phyloP scores from a whole-genome alignment of 768 basidiomycete genomes.

The Suillus luteus region DNA sequence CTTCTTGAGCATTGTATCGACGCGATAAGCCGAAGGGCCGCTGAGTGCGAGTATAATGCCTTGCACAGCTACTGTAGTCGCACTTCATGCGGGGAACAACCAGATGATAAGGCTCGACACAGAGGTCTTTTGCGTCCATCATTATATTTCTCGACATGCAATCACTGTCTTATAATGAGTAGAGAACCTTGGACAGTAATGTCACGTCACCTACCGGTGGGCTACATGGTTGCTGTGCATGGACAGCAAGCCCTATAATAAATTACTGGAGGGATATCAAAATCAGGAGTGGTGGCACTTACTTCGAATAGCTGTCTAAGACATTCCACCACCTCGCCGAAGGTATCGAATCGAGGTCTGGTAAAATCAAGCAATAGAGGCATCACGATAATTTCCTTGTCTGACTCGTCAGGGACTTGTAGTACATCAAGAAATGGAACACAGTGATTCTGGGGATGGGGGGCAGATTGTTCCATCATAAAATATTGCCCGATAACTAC shows the following conservation, averaged over 20 bases:
- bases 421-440: conserved; percentile 29
- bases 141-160: conserved; percentile 34
- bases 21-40: conserved; percentile 38
- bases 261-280: not conserved
- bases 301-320: conserved; percentile 35
- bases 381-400: conserved; percentile 30
- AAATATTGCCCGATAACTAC: conserved; percentile 26
- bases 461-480: conserved; percentile 12
- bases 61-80: conserved; percentile 25
- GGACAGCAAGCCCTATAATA: conserved; percentile 34
- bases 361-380: conserved; percentile 27
- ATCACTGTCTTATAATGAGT: conserved; percentile 15
- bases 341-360: conserved; percentile 23
- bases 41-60: conserved; percentile 32
- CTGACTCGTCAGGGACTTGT: conserved; percentile 8
- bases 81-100: conserved; percentile 10
- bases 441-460: conserved; percentile 27
- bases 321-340: conserved; percentile 31
- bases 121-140: conserved; percentile 29
- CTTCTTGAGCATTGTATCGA: conserved; percentile 27
- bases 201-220: conserved; percentile 16
- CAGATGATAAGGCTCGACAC: conserved; percentile 30
- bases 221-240: conserved; percentile 34
- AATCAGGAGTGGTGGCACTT: not conserved
- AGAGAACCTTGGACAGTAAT: not conserved